Conservation (phyloP, 1,284 basidiomycete genomes). For the Cryptococcus deneoformans region DNA sequence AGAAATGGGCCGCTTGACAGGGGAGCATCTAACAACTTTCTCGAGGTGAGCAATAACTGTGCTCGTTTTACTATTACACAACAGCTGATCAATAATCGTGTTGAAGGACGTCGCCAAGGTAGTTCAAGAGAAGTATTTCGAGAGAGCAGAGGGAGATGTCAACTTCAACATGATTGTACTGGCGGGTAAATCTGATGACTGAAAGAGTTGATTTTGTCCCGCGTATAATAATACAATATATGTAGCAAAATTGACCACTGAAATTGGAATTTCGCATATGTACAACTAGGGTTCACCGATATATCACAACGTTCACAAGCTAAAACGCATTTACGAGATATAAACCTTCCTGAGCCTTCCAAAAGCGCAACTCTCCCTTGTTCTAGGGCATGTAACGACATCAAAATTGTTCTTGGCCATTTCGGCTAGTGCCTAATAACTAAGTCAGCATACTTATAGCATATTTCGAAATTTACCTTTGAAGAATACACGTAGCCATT, state of each 20-base stretch:
- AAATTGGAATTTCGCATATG: background rate
- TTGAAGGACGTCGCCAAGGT: constrained; percentile 68
- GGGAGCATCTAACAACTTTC: constrained; percentile 60
- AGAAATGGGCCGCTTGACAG: constrained; percentile 73
- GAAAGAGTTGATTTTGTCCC: background rate
- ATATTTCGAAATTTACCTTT: constrained; percentile 60
- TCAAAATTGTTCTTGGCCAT: constrained; percentile 71
- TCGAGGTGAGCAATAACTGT: constrained; percentile 53
- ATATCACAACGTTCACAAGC: background rate
- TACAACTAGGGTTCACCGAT: background rate
- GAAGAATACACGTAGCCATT: constrained; percentile 90
- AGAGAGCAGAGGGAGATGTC: constrained; percentile 42
- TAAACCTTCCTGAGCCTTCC: constrained; percentile 76
- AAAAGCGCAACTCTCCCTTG: constrained; percentile 64
- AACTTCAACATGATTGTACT: constrained; percentile 50
- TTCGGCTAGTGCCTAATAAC: constrained; percentile 68
- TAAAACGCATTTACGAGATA: constrained; percentile 57
- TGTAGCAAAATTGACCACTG: no score
- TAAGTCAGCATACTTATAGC: background rate
- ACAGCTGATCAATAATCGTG: background rate
- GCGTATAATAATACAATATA: no score
- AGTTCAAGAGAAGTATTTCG: constrained; percentile 64
- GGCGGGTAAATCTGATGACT: constrained; percentile 39
- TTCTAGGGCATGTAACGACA: constrained; percentile 78
- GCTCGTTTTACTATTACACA: constrained; percentile 3